Conservation (phyloP, 2,329 filamentous ascomycete species). For the Trichoderma pleuroti region DNA sequence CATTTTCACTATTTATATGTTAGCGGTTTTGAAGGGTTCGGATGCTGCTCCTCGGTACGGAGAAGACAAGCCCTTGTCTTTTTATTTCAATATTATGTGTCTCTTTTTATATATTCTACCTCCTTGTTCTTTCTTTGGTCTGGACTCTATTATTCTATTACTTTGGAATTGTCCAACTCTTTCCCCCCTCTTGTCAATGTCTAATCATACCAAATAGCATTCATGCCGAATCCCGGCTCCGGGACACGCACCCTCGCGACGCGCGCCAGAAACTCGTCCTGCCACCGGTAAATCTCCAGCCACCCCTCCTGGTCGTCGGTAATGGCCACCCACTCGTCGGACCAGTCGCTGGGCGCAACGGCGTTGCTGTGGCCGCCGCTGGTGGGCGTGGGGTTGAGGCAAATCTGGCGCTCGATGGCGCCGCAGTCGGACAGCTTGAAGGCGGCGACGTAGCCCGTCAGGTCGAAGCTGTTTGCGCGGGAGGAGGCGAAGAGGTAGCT, state of each 20-base stretch:
- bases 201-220: slow-evolving; percentile 86
- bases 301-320: slow-evolving; percentile 87
- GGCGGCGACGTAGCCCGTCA: slow-evolving; percentile 79
- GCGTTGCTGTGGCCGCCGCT: slow-evolving; percentile 87
- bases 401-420: slow-evolving; percentile 72
- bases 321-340: slow-evolving; percentile 83
- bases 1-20: neutral
- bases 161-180: neutral
- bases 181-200: neutral
- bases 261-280: slow-evolving; percentile 72
- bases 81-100: neutral
- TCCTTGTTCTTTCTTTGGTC: neutral
- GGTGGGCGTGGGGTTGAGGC: slow-evolving; percentile 78
- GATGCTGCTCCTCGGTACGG: neutral
- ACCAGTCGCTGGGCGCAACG: slow-evolving; percentile 78
- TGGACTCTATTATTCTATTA: neutral
- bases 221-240: slow-evolving; percentile 93
- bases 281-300: slow-evolving; percentile 84
- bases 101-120: neutral
- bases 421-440: slow-evolving; percentile 69
- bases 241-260: slow-evolving; percentile 74
- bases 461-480: slow-evolving; percentile 69
- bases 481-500: slow-evolving; percentile 79
- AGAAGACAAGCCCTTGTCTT: neutral
- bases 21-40: neutral